These are phyloP conservation scores for Tricladium varicosporioides DNA, from an alignment of 2,329 filamentous ascomycete genomes.

Conservation along the genomic window DNA sequence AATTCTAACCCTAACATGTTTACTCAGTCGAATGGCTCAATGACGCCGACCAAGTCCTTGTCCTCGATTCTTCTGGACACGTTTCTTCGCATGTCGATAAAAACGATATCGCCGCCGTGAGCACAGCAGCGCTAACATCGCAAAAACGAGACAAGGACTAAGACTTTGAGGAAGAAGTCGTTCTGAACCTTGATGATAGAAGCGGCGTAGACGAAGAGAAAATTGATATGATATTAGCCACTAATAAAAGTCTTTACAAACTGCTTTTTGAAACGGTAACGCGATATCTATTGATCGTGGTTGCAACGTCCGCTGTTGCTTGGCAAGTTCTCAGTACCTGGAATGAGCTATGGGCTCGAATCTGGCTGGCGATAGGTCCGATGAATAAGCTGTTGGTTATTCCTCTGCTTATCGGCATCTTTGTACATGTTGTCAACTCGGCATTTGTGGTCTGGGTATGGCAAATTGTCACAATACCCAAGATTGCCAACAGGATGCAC, in stretches of 20 bases:
- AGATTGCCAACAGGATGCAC: not conserved
- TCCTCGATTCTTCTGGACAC: conserved; percentile 2
- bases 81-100: conserved; percentile 4
- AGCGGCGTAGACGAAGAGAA: not conserved
- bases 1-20: not conserved
- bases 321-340: conserved; percentile 1
- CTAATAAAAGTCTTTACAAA: conserved; percentile 1
- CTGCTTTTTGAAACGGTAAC: conserved; percentile 1
- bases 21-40: not conserved
- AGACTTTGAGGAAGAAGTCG: conserved; percentile 1
- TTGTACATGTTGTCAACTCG: conserved; percentile 2
- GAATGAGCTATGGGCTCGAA: conserved; percentile 1
- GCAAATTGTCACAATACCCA: conserved; percentile 1
- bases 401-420: conserved; percentile 2
- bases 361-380: conserved; percentile 1
- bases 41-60: conserved; percentile 1
- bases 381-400: conserved; percentile 3
- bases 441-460: not conserved
- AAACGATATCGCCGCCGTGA: not conserved
- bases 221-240: conserved; percentile 1
- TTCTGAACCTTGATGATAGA: not conserved
- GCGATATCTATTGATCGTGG: conserved; percentile 1
- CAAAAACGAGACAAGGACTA: conserved; percentile 2
- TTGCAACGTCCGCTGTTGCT: conserved; percentile 1
- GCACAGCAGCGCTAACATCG: not conserved